Evolutionary conservation across 2,329 filamentous ascomycete species (phyloP).

Genomic region (Fusarium pseudocircinatum): DNA sequence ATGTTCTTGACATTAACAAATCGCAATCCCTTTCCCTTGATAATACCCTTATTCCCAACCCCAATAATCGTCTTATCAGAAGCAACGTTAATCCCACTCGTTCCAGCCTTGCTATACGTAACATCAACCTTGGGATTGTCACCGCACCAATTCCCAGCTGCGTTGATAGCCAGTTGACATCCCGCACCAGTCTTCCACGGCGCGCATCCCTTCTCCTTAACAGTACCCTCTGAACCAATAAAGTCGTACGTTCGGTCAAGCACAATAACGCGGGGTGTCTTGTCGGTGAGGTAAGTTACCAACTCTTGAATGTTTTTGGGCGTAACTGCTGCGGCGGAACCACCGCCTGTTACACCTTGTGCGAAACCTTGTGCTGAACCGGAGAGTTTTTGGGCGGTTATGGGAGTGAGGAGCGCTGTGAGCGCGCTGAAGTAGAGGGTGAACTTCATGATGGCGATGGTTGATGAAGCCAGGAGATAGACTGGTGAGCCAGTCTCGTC

Average conservation of each 20-base stretch:
- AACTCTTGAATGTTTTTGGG: constrained; percentile 27
- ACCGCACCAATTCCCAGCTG: constrained; percentile 36
- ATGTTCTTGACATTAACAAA: constrained; percentile 47
- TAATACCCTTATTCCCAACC: constrained; percentile 49
- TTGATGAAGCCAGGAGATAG: background rate
- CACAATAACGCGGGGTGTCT: constrained; percentile 48
- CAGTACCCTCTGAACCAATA: constrained; percentile 39
- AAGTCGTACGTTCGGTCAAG: constrained; percentile 47
- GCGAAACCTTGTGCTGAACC: constrained; percentile 30
- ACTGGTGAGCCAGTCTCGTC: accelerated
- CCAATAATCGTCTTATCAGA: constrained; percentile 55
- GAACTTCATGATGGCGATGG: background rate
- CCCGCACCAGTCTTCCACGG: constrained; percentile 29
- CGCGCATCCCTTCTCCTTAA: constrained; percentile 27
- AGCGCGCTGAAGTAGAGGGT: background rate
- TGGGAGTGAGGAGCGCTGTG: background rate
- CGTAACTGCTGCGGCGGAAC: constrained; percentile 15
- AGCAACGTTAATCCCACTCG: constrained; percentile 38
- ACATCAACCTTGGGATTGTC: constrained; percentile 3
- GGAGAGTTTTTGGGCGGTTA: background rate
- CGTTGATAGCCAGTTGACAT: constrained; percentile 35
- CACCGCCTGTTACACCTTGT: constrained; percentile 22
- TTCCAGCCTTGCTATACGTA: constrained; percentile 16
- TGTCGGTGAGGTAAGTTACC: constrained; percentile 27
- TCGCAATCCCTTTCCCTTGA: constrained; percentile 54